phyloP scores from a whole-genome alignment of 2,329 filamentous ascomycete species.

The Aotearoamyces nothofagi region DNA sequence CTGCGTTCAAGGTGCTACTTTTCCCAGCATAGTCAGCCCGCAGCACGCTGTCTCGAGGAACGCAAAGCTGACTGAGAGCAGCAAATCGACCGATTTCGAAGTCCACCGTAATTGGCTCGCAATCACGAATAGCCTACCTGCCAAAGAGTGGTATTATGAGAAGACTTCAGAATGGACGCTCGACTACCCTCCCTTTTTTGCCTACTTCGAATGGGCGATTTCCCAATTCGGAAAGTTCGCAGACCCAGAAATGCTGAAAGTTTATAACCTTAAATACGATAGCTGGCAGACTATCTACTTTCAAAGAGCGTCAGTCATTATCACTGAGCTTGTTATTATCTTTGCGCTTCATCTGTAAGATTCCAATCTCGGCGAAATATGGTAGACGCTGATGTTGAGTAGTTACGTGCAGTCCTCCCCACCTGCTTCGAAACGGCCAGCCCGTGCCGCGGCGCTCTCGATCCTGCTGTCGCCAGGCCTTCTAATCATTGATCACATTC shows the following conservation, averaged over 20 bases:
- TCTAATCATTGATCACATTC: conserved; percentile 94
- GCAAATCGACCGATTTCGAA: conserved; percentile 98
- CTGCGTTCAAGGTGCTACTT: conserved; percentile 79
- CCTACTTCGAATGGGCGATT: conserved; percentile 87
- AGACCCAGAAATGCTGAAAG: conserved; percentile 68
- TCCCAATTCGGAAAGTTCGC: conserved; percentile 64
- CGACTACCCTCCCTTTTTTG: conserved; percentile 97
- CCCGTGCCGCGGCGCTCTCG: conserved; percentile 77
- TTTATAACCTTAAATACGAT: conserved; percentile 71
- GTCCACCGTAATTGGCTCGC: conserved; percentile 98
- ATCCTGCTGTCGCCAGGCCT: conserved; percentile 84
- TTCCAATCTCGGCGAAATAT: not conserved
- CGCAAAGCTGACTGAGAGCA: conserved; percentile 23
- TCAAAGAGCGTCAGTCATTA: conserved; percentile 75
- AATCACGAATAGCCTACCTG: conserved; percentile 76
- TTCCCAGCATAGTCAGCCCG: conserved; percentile 81
- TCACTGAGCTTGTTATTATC: conserved; percentile 69
- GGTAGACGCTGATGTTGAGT: conserved; percentile 8
- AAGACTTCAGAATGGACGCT: conserved; percentile 98
- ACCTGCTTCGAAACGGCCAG: conserved; percentile 49
- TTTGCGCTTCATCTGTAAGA: conserved; percentile 65
- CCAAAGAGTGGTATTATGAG: conserved; percentile 91
- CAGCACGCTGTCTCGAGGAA: not conserved
- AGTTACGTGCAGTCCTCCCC: conserved; percentile 66
- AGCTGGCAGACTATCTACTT: conserved; percentile 94